phyloP scores from a whole-genome alignment of 371 early-diverging fungal species.

The Mucor piriformis region DNA sequence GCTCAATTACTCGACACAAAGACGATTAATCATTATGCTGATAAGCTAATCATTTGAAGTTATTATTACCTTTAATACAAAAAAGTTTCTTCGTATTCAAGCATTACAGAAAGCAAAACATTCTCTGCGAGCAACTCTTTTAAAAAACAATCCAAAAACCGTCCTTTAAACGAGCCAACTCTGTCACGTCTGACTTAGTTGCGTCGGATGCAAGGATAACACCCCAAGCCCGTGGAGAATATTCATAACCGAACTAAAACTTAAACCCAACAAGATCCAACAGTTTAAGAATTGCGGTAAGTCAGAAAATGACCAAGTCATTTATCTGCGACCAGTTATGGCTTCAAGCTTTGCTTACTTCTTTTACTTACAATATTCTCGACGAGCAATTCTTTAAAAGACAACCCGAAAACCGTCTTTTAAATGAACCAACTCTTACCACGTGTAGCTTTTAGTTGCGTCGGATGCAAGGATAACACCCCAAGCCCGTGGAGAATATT shows the following conservation, averaged over 20 bases:
- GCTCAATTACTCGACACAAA: neutral
- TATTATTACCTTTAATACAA: constrained; percentile 4
- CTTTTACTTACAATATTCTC: constrained; percentile 13
- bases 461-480: constrained; percentile 12
- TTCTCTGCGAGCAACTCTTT: constrained; percentile 16
- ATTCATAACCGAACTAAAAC: constrained; percentile 12
- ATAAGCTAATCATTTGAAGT: constrained; percentile 5
- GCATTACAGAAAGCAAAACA: constrained; percentile 11
- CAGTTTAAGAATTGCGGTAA: constrained; percentile 13
- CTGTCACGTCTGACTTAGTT: constrained; percentile 11
- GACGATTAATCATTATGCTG: constrained; percentile 1
- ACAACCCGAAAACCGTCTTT: neutral
- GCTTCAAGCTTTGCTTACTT: constrained; percentile 8
- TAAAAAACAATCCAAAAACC: constrained; percentile 7
- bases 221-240: constrained; percentile 13
- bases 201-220: constrained; percentile 13
- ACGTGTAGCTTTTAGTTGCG: constrained; percentile 8
- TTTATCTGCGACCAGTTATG: constrained; percentile 9
- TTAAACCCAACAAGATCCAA: constrained; percentile 17
- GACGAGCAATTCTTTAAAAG: constrained; percentile 15
- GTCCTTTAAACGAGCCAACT: constrained; percentile 6
- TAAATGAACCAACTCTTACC: constrained; percentile 8
- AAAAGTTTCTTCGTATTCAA: constrained; percentile 2
- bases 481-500: constrained; percentile 13
- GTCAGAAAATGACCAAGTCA: constrained; percentile 7